Evolutionary conservation across 331 rosid genomes (phyloP).

Genomic region (Quercus phellos): DNA sequence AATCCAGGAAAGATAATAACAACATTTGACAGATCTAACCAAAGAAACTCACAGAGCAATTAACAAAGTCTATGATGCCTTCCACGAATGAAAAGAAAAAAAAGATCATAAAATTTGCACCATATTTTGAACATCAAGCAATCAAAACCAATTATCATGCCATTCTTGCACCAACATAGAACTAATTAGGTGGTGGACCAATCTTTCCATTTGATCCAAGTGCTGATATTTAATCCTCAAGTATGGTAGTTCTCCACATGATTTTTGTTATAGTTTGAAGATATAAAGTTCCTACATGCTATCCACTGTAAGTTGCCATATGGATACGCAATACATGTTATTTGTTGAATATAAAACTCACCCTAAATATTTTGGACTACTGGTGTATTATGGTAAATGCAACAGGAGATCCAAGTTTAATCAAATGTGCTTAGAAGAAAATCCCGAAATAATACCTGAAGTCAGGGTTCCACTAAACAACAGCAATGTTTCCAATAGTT

Average conservation of each 20-base stretch:
- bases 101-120: not conserved
- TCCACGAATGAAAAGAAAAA: not conserved
- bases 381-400: not conserved
- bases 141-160: not conserved
- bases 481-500: slow-evolving; percentile 42
- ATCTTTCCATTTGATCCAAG: not conserved
- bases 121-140: not conserved
- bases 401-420: not conserved
- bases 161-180: not conserved
- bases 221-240: not conserved
- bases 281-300: too few species aligned
- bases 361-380: not conserved
- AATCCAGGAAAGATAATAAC: not conserved
- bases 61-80: not conserved
- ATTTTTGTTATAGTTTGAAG: too few species aligned
- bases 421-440: not conserved
- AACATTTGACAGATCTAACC: not conserved
- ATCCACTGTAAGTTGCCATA: too few species aligned
- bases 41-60: not conserved
- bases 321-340: not conserved
- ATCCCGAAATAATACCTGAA: slow-evolving; percentile 26
- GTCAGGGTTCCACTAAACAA: slow-evolving; percentile 9
- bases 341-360: not conserved
- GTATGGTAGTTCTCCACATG: not conserved
- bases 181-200: not conserved